A percentile compares a stretch with the other conserved stretches of the same genome.
Evolutionary conservation across 2,329 filamentous ascomycete genomes (phyloP).

Genomic region (Phyllachora maydis): DNA sequence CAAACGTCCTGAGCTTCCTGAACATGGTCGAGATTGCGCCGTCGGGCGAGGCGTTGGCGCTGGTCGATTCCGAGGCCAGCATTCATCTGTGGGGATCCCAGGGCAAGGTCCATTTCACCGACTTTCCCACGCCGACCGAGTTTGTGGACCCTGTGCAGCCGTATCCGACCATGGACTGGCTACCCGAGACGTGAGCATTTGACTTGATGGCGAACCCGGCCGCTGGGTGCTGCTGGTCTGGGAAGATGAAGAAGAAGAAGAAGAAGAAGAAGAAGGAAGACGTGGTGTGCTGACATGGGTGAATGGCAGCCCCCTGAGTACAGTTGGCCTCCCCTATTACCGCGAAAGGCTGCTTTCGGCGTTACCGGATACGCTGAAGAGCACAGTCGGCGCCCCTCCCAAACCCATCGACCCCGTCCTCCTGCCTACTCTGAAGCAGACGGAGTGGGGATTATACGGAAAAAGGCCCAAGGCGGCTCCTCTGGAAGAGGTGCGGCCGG

Average conservation of each 20-base stretch:
- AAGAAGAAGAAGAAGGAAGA: too few species aligned
- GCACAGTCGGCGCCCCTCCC: constrained; percentile 70
- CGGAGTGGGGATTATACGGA: constrained; percentile 60
- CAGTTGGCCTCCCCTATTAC: constrained; percentile 84
- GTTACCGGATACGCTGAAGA: constrained; percentile 70
- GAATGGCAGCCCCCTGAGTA: constrained; percentile 49
- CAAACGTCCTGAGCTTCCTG: constrained; percentile 55
- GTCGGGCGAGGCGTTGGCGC: constrained; percentile 66
- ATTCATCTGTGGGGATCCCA: constrained; percentile 82
- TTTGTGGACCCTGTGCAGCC: constrained; percentile 48
- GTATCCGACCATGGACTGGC: constrained; percentile 42
- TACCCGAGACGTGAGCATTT: constrained; percentile 49
- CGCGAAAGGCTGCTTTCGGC: constrained; percentile 70
- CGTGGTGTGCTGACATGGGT: constrained; percentile 1
- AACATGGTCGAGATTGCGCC: constrained; percentile 70
- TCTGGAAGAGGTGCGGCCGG: too few species aligned
- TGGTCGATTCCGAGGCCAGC: constrained; percentile 59
- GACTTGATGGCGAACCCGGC: too few species aligned
- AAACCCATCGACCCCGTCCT: constrained; percentile 52
- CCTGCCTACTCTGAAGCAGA: constrained; percentile 44
- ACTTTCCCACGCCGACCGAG: constrained; percentile 58
- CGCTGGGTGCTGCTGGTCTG: not conserved
- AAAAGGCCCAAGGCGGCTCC: constrained; percentile 52
- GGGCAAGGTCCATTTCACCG: constrained; percentile 69
- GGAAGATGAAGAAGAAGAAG: too few species aligned